These are phyloP conservation scores for Fraxinus xanthoxyloides DNA, from an alignment of 305 asterid species.

Conservation along the genomic window DNA sequence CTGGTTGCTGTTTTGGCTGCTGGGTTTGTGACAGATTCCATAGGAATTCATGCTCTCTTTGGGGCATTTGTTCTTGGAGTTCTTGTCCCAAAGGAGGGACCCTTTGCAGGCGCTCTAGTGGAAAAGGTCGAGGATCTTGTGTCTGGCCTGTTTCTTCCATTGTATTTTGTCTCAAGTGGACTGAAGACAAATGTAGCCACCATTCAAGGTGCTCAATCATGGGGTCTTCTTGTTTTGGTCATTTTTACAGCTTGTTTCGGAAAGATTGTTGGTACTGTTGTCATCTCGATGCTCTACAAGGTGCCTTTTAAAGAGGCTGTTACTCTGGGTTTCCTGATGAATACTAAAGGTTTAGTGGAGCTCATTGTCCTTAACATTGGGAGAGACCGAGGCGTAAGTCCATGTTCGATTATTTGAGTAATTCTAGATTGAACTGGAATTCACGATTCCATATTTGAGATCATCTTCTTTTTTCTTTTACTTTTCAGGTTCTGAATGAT, in stretches of 20 bases:
- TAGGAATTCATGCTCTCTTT: slow-evolving; percentile 86
- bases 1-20: slow-evolving; percentile 71
- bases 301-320: slow-evolving; percentile 58
- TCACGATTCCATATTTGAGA: slow-evolving; percentile 2
- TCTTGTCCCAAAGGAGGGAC: slow-evolving; percentile 80
- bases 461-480: background rate
- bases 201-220: slow-evolving; percentile 73
- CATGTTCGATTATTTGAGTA: background rate
- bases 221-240: slow-evolving; percentile 86
- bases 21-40: slow-evolving; percentile 72
- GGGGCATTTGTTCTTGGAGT: slow-evolving; percentile 85
- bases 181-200: slow-evolving; percentile 80
- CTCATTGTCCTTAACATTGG: slow-evolving; percentile 92
- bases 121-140: slow-evolving; percentile 93
- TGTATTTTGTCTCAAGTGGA: slow-evolving; percentile 91
- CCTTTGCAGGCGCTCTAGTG: slow-evolving; percentile 74
- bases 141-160: slow-evolving; percentile 75
- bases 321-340: slow-evolving; percentile 78
- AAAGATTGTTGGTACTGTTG: slow-evolving; percentile 65
- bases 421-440: background rate
- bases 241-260: slow-evolving; percentile 76
- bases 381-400: slow-evolving; percentile 72
- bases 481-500: slow-evolving; percentile 70
- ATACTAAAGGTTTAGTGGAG: slow-evolving; percentile 93
- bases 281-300: slow-evolving; percentile 54